These are phyloP conservation scores for Paulownia fortunei DNA, from an alignment of 257 asterid species.

Conservation along the genomic window DNA sequence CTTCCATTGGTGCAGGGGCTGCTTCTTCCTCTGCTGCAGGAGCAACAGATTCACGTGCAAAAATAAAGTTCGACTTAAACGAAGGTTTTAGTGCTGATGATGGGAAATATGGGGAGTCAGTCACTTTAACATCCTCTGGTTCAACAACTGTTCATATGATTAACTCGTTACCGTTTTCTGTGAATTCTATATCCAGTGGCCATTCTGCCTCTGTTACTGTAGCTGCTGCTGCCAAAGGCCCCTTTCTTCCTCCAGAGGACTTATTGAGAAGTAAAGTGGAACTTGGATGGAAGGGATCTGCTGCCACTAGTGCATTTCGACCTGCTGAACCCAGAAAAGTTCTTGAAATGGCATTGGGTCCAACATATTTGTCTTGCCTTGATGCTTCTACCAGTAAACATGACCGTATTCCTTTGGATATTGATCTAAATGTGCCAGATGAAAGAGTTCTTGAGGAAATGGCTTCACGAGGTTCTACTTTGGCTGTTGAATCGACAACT, in stretches of 20 bases:
- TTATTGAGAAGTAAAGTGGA: conserved; percentile 52
- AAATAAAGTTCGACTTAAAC: conserved; percentile 54
- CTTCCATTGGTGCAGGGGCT: conserved; percentile 28
- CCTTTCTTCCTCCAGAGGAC: conserved; percentile 56
- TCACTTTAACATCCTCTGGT: conserved; percentile 26
- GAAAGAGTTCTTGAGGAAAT: conserved; percentile 44
- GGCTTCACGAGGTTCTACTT: conserved; percentile 32
- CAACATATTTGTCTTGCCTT: conserved; percentile 15
- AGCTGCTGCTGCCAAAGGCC: conserved; percentile 54
- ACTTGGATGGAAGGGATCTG: conserved; percentile 66
- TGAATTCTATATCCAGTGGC: conserved; percentile 34
- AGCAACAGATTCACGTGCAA: conserved; percentile 30
- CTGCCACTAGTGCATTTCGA: conserved; percentile 66
- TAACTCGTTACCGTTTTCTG: conserved; percentile 46
- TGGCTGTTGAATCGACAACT: conserved; percentile 25
- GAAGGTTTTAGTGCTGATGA: conserved; percentile 55
- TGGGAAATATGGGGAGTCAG: conserved; percentile 42
- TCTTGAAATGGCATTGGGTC: conserved; percentile 30
- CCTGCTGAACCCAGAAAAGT: conserved; percentile 62
- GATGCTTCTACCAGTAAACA: conserved; percentile 46
- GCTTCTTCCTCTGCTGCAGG: conserved; percentile 35
- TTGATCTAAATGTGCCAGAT: conserved; percentile 50
- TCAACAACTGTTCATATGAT: conserved; percentile 38
- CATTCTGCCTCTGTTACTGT: conserved; percentile 48
- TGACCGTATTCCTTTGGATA: conserved; percentile 42